Evolutionary conservation across 1,284 basidiomycete genomes (phyloP).

Genomic region (Heterobasidion annosum): DNA sequence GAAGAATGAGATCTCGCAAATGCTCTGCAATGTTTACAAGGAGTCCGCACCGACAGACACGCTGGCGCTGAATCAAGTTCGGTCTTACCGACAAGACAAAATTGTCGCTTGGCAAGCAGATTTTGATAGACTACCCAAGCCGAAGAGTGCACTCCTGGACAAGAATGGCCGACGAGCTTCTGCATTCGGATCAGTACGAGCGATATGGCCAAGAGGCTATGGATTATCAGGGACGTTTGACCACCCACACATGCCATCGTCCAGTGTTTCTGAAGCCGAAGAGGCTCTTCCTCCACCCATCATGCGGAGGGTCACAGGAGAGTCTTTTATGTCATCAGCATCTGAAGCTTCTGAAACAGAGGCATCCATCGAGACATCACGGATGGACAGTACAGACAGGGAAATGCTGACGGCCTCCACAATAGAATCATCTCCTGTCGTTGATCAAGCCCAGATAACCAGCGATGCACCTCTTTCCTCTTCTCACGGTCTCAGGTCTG

Average conservation of each 20-base stretch:
- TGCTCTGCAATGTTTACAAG: slow-evolving; percentile 77
- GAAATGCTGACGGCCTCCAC: slow-evolving; percentile 25
- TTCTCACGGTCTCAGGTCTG: slow-evolving; percentile 24
- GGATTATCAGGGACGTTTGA: slow-evolving; percentile 44
- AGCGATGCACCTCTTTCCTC: slow-evolving; percentile 2
- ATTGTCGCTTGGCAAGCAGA: slow-evolving; percentile 95
- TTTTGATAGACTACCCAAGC: slow-evolving; percentile 69
- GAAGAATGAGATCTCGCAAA: slow-evolving; percentile 62
- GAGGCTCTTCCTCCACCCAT: slow-evolving; percentile 36
- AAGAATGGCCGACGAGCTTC: slow-evolving; percentile 45
- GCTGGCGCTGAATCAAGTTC: slow-evolving; percentile 81
- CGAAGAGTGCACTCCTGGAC: slow-evolving; percentile 36
- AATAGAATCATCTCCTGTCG: slow-evolving; percentile 21
- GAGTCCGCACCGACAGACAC: slow-evolving; percentile 80
- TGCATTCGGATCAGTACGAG: slow-evolving; percentile 58
- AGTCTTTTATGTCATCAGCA: slow-evolving; percentile 39
- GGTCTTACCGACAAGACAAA: slow-evolving; percentile 84
- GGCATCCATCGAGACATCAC: background rate
- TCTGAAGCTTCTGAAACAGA: slow-evolving; percentile 51
- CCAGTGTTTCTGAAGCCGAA: slow-evolving; percentile 73
- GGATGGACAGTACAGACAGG: background rate
- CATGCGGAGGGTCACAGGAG: slow-evolving; percentile 37
- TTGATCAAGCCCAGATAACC: slow-evolving; percentile 5
- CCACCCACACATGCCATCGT: slow-evolving; percentile 43
- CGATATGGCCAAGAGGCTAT: slow-evolving; percentile 58